phyloP scores from a whole-genome alignment of 2,329 filamentous ascomycete genomes.

The Diaporthe vexans region DNA sequence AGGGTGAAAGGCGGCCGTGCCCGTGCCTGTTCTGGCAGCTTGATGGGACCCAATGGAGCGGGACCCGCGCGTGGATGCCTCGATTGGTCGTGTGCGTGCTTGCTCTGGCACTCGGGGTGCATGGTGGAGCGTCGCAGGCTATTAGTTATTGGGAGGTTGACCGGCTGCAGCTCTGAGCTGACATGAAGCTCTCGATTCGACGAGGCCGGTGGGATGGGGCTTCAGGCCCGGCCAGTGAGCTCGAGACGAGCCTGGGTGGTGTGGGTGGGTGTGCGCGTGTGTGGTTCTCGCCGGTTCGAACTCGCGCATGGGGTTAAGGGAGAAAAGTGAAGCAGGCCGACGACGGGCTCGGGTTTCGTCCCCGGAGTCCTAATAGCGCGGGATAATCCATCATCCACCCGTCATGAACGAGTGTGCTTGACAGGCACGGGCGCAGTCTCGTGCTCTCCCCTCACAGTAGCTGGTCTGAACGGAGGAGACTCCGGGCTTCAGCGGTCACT shows the following conservation, averaged over 20 bases:
- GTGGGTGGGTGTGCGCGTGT: constrained; percentile 6
- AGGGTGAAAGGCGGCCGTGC: constrained; percentile 30
- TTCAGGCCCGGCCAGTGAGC: constrained; percentile 38
- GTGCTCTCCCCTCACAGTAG: not conserved
- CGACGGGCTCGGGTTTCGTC: constrained; percentile 29
- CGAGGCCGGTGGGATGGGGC: constrained; percentile 27
- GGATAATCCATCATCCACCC: constrained; percentile 25
- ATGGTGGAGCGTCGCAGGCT: constrained; percentile 58
- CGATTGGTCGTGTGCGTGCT: constrained; percentile 18
- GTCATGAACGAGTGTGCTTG: constrained; percentile 1
- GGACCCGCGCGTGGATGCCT: constrained; percentile 15
- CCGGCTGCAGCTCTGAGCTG: constrained; percentile 42
- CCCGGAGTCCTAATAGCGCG: constrained; percentile 19
- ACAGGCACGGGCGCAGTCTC: constrained; percentile 11
- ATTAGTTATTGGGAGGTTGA: constrained; percentile 42
- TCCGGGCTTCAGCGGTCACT: not conserved
- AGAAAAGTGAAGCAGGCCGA: constrained; percentile 5
- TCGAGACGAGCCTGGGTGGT: constrained; percentile 12
- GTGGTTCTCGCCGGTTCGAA: constrained; percentile 5
- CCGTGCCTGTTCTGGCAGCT: constrained; percentile 10
- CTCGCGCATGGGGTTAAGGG: constrained; percentile 25
- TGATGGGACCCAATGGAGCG: constrained; percentile 26
- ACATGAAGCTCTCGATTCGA: constrained; percentile 39
- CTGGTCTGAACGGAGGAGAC: not conserved
- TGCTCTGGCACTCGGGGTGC: not conserved